These are phyloP conservation scores for Ceratobasidium sp. DNA, from an alignment of 1,284 basidiomycete species.

Conservation along the genomic window DNA sequence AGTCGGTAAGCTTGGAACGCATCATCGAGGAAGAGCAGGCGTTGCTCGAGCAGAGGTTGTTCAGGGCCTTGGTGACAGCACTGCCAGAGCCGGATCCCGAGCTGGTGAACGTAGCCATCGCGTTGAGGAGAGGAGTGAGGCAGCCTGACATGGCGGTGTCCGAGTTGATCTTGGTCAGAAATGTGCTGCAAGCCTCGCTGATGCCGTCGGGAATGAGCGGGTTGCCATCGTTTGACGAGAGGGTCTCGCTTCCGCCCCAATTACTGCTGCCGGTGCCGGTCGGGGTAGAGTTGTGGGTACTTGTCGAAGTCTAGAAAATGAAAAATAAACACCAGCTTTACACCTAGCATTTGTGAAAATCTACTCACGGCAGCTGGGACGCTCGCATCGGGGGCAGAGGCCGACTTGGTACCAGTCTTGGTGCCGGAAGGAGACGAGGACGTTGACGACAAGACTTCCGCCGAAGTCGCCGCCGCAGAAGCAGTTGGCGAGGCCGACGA, in stretches of 20 bases:
- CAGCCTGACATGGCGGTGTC: constrained; percentile 72
- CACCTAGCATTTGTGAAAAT: neutral
- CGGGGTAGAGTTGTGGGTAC: neutral
- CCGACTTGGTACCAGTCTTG: constrained; percentile 17
- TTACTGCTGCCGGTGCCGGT: neutral
- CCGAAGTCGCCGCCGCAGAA: neutral
- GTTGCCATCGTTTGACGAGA: constrained; percentile 50
- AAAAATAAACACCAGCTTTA: neutral
- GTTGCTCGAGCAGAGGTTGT: constrained; percentile 67
- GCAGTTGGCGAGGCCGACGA: neutral
- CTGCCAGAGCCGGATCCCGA: constrained; percentile 58
- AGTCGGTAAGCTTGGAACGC: constrained; percentile 71
- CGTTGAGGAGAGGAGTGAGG: constrained; percentile 71
- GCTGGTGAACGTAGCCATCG: constrained; percentile 69
- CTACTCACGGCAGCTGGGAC: constrained; percentile 14
- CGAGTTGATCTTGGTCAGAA: constrained; percentile 72
- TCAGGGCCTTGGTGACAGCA: constrained; percentile 67
- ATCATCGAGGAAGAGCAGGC: constrained; percentile 72
- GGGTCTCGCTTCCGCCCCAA: constrained; percentile 6
- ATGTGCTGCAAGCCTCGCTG: constrained; percentile 68
- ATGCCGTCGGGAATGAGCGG: constrained; percentile 75
- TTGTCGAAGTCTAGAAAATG: neutral
- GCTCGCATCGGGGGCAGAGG: constrained; percentile 15
- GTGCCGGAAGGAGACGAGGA: constrained; percentile 7
- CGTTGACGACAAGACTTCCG: neutral